Evolutionary conservation across 139 green algal genomes (phyloP), one percentile per base, ranked within the genome.

Genomic region (Picochlorum sp.): DNA sequence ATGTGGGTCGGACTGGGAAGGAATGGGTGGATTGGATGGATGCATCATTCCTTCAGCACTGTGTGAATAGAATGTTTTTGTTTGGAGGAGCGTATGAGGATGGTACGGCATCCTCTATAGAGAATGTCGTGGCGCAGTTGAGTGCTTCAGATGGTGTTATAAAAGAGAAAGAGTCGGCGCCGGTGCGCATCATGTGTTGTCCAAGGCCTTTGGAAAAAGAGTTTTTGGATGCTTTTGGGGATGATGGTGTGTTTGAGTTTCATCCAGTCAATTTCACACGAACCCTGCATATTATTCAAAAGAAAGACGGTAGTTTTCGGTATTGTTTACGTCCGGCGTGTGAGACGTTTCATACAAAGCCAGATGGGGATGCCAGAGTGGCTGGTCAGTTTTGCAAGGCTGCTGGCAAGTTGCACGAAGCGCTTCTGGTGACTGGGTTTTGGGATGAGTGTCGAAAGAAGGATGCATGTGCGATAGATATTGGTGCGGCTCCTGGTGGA

Each of bases 401-500:
- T 28, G 15, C 64, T 37, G 47, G 37, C 13, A 70, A 70, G 32
- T 38, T 70, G 15, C 9, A 11, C 9, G 64, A 70, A 30, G 50
- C 50, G 7, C 26, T 70, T 3, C 26, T 32, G 24, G 32, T 49
- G 24, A 28, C 49, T 30, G 51, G 30, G 6, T 60, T 52, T 32
- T 18, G 10, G 21, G 50, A 55, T 1, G 26, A 21, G 23, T 21
- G 24, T 23, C 34, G 34, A 4, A 41, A 14, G 34, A 41, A 11
- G 8, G 63, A 28, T 32, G 64, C 16, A 18, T 0, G 9, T 62
- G 66, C 57, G 6, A 34, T 72, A 14, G 56, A 72, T 62, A 57
- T 61, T n/a, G 66, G 66, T 44, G 66, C 66, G 9, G 66, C 66
- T n/a, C 66, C 66, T n/a, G 66, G 66, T 26, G 66, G 66, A 10